A percentile compares a stretch with the other conserved stretches of the same genome.
Evolutionary conservation across 2,329 filamentous ascomycete genomes (phyloP).

Genomic region (Alternaria consortialis): DNA sequence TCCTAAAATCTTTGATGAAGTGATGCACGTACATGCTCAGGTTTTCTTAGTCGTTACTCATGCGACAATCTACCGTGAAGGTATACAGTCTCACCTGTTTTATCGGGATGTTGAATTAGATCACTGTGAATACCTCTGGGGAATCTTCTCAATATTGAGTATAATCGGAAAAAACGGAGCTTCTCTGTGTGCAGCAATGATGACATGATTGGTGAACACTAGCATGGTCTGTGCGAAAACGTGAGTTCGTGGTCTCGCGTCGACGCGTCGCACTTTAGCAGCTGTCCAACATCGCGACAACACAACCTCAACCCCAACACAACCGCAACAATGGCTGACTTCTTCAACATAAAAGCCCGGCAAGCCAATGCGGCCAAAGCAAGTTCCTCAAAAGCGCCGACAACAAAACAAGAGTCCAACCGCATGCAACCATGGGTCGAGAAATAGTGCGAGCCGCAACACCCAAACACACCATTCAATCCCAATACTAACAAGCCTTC

Average conservation of each 20-base stretch:
- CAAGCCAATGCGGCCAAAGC: conserved; percentile 75
- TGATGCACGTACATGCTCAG: not conserved
- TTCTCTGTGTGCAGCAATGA: not conserved
- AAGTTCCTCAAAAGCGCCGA: conserved; percentile 73
- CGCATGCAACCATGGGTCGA: conserved; percentile 94
- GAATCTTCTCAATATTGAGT: not conserved
- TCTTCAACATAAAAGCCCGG: conserved; percentile 94
- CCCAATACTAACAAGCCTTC: conserved; percentile 20
- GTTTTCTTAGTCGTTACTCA: not conserved
- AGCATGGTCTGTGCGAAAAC: conserved; percentile 33
- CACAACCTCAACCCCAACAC: conserved; percentile 17
- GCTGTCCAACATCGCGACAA: conserved; percentile 13
- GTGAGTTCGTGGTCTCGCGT: conserved; percentile 45
- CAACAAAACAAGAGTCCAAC: conserved; percentile 67
- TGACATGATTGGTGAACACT: conserved; percentile 25
- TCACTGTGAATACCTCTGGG: no score
- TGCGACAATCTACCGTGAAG: not conserved
- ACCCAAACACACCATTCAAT: not conserved
- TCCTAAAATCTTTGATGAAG: not conserved
- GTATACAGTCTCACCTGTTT: no score
- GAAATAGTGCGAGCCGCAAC: conserved; percentile 77
- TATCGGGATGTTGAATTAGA: no score
- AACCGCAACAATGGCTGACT: conserved; percentile 75
- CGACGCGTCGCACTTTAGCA: conserved; percentile 45
- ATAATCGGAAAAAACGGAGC: not conserved